Conservation (phyloP, 1,284 basidiomycete species). For the Ceratorhiza oryzae-sativae region DNA sequence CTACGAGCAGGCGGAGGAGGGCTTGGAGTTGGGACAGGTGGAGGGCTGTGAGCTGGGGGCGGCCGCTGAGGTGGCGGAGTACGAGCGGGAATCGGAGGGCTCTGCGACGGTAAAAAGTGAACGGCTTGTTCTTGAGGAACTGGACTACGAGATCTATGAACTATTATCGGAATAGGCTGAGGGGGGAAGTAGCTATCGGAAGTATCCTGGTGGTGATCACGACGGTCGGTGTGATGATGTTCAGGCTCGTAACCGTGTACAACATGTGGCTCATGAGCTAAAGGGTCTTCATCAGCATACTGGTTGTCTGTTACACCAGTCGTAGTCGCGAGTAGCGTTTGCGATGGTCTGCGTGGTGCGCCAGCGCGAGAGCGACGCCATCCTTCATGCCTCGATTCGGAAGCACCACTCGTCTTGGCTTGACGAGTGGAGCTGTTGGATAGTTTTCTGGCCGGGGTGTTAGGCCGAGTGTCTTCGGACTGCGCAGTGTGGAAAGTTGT, state of each 20-base stretch:
- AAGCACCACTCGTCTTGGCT: background rate
- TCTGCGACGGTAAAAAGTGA: background rate
- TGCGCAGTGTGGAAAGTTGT: slow-evolving; percentile 38
- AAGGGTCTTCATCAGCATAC: slow-evolving; percentile 27
- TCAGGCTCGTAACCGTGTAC: slow-evolving; percentile 9
- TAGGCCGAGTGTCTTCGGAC: slow-evolving; percentile 25
- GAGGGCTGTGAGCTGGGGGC: background rate
- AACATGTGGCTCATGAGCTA: slow-evolving; percentile 3
- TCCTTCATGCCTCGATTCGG: slow-evolving; percentile 21
- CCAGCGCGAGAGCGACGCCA: slow-evolving; percentile 37
- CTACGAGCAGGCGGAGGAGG: background rate
- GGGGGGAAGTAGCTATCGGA: slow-evolving; percentile 7
- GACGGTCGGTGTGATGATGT: background rate
- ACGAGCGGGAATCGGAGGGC: background rate
- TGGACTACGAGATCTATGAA: slow-evolving; percentile 7
- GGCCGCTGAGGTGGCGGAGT: background rate
- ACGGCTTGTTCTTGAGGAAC: background rate
- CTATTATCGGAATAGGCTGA: background rate
- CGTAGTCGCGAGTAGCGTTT: slow-evolving; percentile 20
- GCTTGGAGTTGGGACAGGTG: background rate
- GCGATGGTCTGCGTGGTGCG: slow-evolving; percentile 31
- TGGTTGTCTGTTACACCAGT: slow-evolving; percentile 18
- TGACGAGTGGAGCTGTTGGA: slow-evolving; percentile 21
- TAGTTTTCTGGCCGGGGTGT: slow-evolving; percentile 19
- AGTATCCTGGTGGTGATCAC: background rate